These are phyloP conservation scores for Lentinula guzmanii DNA, from an alignment of 768 basidiomycete species.

Conservation along the genomic window DNA sequence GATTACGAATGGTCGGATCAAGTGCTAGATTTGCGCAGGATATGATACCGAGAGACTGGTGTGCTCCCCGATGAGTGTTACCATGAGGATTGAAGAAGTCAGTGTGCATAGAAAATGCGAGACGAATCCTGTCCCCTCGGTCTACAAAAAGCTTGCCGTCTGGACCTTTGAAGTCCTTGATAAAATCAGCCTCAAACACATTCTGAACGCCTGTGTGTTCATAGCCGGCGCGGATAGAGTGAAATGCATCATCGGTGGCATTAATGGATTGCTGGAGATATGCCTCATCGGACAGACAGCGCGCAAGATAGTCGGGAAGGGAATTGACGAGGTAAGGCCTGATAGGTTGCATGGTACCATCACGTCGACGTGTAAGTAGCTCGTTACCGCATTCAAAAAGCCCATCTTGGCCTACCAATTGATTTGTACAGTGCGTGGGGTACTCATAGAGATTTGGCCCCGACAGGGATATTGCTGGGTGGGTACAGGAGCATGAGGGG, in stretches of 20 bases:
- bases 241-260: conserved; percentile 5
- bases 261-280: conserved; percentile 13
- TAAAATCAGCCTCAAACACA: conserved; percentile 20
- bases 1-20: conserved; percentile 2
- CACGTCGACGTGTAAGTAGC: background rate
- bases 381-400: background rate
- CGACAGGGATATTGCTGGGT: background rate
- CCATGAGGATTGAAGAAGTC: conserved; percentile 30
- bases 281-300: conserved; percentile 10
- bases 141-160: too few species aligned
- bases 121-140: too few species aligned
- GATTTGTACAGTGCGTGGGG: conserved; percentile 6
- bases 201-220: conserved; percentile 7
- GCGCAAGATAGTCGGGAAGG: conserved; percentile 17
- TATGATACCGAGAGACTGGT: conserved; percentile 23
- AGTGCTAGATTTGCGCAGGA: conserved; percentile 12
- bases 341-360: conserved; percentile 6
- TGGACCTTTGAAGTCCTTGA: conserved; percentile 15
- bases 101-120: conserved; percentile 8
- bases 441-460: background rate
- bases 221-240: conserved; percentile 2
- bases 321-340: conserved; percentile 12
- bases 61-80: conserved; percentile 16
- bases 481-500: background rate
- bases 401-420: background rate